Conservation (phyloP, 345 rosid species). For the Citrus cavaleriei region DNA sequence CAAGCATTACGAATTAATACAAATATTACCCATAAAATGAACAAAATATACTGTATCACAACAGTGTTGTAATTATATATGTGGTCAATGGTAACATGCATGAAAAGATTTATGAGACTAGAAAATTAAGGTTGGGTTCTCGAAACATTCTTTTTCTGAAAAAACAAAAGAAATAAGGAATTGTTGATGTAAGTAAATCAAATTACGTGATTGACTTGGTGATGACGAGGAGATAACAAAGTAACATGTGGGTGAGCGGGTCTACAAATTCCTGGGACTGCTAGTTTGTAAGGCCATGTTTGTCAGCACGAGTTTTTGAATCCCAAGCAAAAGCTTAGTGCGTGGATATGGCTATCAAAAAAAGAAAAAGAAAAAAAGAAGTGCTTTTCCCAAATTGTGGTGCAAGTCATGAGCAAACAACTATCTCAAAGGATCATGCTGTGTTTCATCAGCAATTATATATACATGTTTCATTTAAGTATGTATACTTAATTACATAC, state of each 20-base stretch:
- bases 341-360: not conserved
- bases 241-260: not conserved
- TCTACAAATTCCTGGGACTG: conserved; percentile 5
- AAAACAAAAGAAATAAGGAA: too few species aligned
- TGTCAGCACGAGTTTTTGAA: not conserved
- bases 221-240: too few species aligned
- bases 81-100: too few species aligned
- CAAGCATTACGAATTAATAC: too few species aligned
- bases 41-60: too few species aligned
- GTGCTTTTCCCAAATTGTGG: conserved; percentile 3
- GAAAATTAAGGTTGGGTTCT: too few species aligned
- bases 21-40: too few species aligned
- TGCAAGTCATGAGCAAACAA: not conserved
- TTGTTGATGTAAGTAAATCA: not conserved
- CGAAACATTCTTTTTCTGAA: too few species aligned
- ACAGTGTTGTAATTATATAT: too few species aligned
- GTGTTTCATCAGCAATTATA: conserved; percentile 19
- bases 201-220: not conserved
- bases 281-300: not conserved
- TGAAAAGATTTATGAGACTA: too few species aligned
- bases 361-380: not conserved
- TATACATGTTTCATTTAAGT: too few species aligned
- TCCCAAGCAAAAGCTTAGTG: not conserved
- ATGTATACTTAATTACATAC: too few species aligned
- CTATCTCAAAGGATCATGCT: conserved; percentile 1